These are phyloP conservation scores for Citrus reticulata DNA, from an alignment of 345 rosid species.

Conservation along the genomic window DNA sequence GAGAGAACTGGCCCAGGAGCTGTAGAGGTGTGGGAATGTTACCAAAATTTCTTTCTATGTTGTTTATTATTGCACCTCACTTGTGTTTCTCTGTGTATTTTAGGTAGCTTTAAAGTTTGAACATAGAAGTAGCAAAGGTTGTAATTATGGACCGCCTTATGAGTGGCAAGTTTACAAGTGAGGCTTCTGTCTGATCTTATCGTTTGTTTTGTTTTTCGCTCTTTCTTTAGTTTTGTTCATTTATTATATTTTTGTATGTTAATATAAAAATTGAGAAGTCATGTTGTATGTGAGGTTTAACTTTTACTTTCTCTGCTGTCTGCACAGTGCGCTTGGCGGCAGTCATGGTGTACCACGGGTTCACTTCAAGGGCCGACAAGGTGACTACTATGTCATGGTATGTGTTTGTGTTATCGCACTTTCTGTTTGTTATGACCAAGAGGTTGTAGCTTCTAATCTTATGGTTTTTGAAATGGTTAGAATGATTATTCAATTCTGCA, in stretches of 20 bases:
- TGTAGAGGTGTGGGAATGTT: conserved; percentile 44
- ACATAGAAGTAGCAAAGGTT: conserved; percentile 95
- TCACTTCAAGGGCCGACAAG: conserved; percentile 80
- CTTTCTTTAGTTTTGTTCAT: not conserved
- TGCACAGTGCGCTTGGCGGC: conserved; percentile 74
- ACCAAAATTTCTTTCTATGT: not conserved
- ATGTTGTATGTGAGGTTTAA: not conserved
- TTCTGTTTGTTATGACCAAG: not conserved
- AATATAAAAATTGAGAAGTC: not conserved
- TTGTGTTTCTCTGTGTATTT: conserved; percentile 6
- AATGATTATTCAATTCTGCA: not conserved
- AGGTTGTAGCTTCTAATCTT: not conserved
- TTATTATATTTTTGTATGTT: not conserved
- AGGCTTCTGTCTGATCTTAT: conserved; percentile 21
- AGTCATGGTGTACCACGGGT: conserved; percentile 88
- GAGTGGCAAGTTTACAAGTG: conserved; percentile 99
- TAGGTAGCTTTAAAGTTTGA: conserved; percentile 97
- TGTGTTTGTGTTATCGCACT: conserved; percentile 2
- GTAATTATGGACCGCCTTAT: conserved; percentile 86
- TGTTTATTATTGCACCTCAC: not conserved
- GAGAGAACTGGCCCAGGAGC: conserved; percentile 79
- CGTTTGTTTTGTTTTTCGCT: not conserved
- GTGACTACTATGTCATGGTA: conserved; percentile 87
- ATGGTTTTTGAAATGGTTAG: not conserved
- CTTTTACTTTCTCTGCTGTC: conserved; percentile 11